A percentile compares a stretch with the other conserved stretches of the same genome.
These are phyloP conservation scores for Pichia sp. DNA, from an alignment of 1,139 yeast genomes.

Conservation along the genomic window DNA sequence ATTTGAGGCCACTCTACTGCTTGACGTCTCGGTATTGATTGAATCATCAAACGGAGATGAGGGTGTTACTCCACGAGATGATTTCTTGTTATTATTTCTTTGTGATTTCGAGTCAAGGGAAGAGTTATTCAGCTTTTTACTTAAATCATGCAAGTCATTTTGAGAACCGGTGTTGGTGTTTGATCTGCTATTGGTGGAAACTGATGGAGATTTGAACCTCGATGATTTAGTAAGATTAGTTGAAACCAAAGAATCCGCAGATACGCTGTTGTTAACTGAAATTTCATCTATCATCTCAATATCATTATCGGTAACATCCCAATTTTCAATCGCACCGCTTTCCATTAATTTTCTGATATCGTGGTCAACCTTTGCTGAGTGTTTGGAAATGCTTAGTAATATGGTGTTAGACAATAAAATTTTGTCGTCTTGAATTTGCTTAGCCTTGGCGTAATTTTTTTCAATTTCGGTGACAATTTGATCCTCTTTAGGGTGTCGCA, in stretches of 20 bases:
- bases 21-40: conserved; percentile 2
- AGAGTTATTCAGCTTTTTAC: conserved; percentile 4
- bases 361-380: conserved; percentile 60
- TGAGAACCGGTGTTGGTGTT: not conserved
- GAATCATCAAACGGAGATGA: conserved; percentile 4
- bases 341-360: conserved; percentile 70
- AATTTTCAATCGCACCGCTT: conserved; percentile 69
- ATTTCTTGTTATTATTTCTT: not conserved
- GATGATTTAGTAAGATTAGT: not conserved
- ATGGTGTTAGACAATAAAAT: conserved; percentile 77
- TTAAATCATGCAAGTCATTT: not conserved
- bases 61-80: not conserved
- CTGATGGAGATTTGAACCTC: not conserved
- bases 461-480: conserved; percentile 58
- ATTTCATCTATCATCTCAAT: conserved; percentile 3
- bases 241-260: no score
- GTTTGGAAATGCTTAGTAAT: conserved; percentile 65
- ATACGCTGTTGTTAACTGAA: not conserved
- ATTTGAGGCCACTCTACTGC: conserved; percentile 2
- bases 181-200: not conserved
- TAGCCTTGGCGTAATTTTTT: conserved; percentile 56
- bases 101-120: conserved; percentile 2
- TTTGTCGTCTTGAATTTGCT: conserved; percentile 67
- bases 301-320: conserved; percentile 12
- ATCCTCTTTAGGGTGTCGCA: conserved; percentile 77